Evolutionary conservation across 2,329 filamentous ascomycete species (phyloP), one percentile per base, ranked within the genome.

Genomic region (Sarocladium oryzae): DNA sequence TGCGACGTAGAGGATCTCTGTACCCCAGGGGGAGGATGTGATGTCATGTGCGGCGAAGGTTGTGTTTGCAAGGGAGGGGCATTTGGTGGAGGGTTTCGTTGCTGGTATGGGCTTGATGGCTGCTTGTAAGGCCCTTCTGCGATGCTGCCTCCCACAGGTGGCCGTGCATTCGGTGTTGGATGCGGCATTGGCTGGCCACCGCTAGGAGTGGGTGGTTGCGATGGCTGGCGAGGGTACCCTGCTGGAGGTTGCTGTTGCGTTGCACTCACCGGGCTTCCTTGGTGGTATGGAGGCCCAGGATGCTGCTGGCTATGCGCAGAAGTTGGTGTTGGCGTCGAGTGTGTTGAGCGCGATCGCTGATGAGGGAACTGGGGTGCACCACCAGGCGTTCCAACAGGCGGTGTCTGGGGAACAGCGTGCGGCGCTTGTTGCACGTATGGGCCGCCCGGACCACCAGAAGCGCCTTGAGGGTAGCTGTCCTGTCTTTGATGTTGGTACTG

Each of bases 261-360:
- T 30, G 71, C 63, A 37, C 69, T 63, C 38, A 76, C 64, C 45
- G 81, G 81, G 57, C 80, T 84, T 35, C 72, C 73, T 54, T 79
- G 77, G 56, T 76, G 77, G 56, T 75, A 79, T 24, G 75, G 70
- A 51, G 68, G 64, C 11, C 74, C 74, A 57, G 75, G 79, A 8
- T 73, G 72, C 41, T 76, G 76, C 63, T 83, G 79, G 59, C 76
- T 78, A 43, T 82, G 79, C 15, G 79, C 76, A 35, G 80, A 82
- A 6, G 78, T 82, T n/a, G 80, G 80, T 32, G 81, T 84, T 10
- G 78, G 69, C 23, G 74, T 76, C 11, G 81, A 83, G 51, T 83
- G 77, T 5, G 75, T 69, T 20, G 81, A 84, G 52, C 77, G 77
- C 37, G 81, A 80, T 58, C 79, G 67, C 54, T 74, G 73, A 52